These are phyloP conservation scores for Chalara sp. DNA, from an alignment of 2,329 filamentous ascomycete genomes.

Conservation along the genomic window DNA sequence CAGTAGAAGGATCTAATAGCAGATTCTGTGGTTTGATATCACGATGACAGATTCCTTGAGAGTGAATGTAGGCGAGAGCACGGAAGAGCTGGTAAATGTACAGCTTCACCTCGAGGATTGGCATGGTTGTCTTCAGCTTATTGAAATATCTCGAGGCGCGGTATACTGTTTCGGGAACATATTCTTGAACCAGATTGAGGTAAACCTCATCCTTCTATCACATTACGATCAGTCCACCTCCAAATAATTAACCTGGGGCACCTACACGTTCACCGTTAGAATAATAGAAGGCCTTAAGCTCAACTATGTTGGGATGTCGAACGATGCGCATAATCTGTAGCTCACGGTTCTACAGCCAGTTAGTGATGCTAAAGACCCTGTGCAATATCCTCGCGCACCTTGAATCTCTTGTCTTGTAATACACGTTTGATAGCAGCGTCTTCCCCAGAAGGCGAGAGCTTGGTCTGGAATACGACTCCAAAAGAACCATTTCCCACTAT, in stretches of 20 bases:
- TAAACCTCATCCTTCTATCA: conserved; percentile 93
- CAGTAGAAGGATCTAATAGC: conserved; percentile 82
- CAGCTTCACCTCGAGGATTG: conserved; percentile 95
- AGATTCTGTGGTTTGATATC: conserved; percentile 99
- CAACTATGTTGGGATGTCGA: conserved; percentile 96
- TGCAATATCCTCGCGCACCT: conserved; percentile 50
- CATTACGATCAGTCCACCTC: conserved; percentile 9
- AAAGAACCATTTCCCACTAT: conserved; percentile 99
- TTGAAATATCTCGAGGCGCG: conserved; percentile 98
- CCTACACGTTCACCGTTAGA: conserved; percentile 95
- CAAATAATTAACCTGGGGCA: conserved; percentile 25
- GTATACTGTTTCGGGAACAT: conserved; percentile 97
- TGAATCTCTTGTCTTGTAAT: conserved; percentile 98
- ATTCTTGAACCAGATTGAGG: conserved; percentile 95
- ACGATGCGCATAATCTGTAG: conserved; percentile 99
- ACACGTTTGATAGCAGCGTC: conserved; percentile 99
- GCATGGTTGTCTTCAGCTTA: conserved; percentile 99
- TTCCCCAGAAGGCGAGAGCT: conserved; percentile 94
- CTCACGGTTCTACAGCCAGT: conserved; percentile 75
- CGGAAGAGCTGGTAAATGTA: conserved; percentile 99
- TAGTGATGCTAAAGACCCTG: conserved; percentile 18
- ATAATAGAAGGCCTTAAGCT: conserved; percentile 99
- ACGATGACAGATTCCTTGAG: conserved; percentile 96
- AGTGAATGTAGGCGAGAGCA: conserved; percentile 97
- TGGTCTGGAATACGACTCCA: conserved; percentile 97